Evolutionary conservation across 1,284 basidiomycete genomes (phyloP), one percentile per base, ranked within the genome.

Genomic region (Cryptococcus sp.): DNA sequence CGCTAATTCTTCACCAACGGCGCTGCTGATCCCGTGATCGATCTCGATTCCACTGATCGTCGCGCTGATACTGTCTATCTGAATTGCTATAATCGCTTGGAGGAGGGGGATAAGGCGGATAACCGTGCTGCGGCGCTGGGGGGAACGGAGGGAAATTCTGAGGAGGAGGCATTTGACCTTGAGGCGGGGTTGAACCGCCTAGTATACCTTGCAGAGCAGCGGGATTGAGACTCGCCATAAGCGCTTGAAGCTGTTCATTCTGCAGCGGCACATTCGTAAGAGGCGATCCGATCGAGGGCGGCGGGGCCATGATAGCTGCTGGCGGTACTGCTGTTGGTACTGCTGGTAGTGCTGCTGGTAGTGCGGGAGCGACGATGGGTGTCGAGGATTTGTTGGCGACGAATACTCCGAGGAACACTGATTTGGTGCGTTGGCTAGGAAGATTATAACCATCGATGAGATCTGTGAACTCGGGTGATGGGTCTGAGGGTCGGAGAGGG

Each of bases 381-480:
- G 55, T 47, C 52, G 49, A 8, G 30, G 88, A 27, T 73, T 87
- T 91, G 68, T 83, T 85, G 7, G 90, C 81, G 10, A 95, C 83
- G 84, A 91, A 92, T 16, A 95, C 85, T 41, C 88, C 91, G 38
- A 96, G 78, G 47, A 95, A 82, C 55, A 88, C 85, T 68, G 90
- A 84, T 10, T 79, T 72, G 17, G 75, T 82, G 19, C 92, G 83
- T 11, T 57, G 54, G 15, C 78, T 73, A 6, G 90, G 88, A 0
- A 97, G 74, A 50, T 81, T 81, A 54, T 90, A 82, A n/a, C 89
- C 83, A 67, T 94, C 92, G 53, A 95, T 78, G 1, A 95, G 81
- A 64, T 93, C 90, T 61, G 94, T 83, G 67, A 88, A 92, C 58
- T 94, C 91, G 0, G 93, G 93, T 0, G 91, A 77, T 0, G 87